Conservation (phyloP, 768 basidiomycete species). For the Mycena rebaudengoi region DNA sequence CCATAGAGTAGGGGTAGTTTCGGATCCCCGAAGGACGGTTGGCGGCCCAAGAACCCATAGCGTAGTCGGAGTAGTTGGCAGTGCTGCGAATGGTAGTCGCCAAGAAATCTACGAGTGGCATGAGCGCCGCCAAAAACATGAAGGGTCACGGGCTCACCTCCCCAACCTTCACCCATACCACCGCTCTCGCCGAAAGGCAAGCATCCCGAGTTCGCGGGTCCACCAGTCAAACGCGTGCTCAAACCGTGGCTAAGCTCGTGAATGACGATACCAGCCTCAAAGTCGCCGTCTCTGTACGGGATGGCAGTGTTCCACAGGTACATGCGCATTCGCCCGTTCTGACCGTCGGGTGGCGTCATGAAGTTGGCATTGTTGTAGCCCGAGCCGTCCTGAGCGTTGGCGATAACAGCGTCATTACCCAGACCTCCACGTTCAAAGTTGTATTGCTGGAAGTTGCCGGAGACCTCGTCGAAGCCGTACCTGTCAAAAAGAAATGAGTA, state of each 20-base stretch:
- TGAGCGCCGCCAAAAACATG: not conserved
- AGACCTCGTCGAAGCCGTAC: slow-evolving; percentile 90
- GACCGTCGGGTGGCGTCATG: slow-evolving; percentile 85
- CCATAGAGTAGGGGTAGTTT: slow-evolving; percentile 86
- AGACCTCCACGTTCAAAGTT: slow-evolving; percentile 93
- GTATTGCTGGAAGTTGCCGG: slow-evolving; percentile 98
- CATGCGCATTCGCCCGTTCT: slow-evolving; percentile 95
- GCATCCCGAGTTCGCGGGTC: slow-evolving; percentile 91
- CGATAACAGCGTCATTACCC: slow-evolving; percentile 90
- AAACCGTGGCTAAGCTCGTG: slow-evolving; percentile 91
- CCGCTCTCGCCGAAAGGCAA: slow-evolving; percentile 96
- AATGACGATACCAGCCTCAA: slow-evolving; percentile 97
- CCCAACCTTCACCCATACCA: slow-evolving; percentile 99
- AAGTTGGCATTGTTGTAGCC: slow-evolving; percentile 95
- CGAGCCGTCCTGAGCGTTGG: slow-evolving; percentile 94
- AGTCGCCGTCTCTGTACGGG: slow-evolving; percentile 93
- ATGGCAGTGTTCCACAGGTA: slow-evolving; percentile 93
- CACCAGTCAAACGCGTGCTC: slow-evolving; percentile 94
- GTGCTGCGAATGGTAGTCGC: slow-evolving; percentile 89
- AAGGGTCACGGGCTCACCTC: slow-evolving; percentile 51
- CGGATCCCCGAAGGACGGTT: slow-evolving; percentile 81
- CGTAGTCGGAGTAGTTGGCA: slow-evolving; percentile 75
- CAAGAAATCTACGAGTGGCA: slow-evolving; percentile 65
- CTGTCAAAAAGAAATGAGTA: slow-evolving; percentile 43
- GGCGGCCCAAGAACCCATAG: slow-evolving; percentile 97